A percentile compares a stretch with the other conserved stretches of the same genome.
Evolutionary conservation across 257 asterid species (phyloP).

Genomic region (Eucommia ulmoides): DNA sequence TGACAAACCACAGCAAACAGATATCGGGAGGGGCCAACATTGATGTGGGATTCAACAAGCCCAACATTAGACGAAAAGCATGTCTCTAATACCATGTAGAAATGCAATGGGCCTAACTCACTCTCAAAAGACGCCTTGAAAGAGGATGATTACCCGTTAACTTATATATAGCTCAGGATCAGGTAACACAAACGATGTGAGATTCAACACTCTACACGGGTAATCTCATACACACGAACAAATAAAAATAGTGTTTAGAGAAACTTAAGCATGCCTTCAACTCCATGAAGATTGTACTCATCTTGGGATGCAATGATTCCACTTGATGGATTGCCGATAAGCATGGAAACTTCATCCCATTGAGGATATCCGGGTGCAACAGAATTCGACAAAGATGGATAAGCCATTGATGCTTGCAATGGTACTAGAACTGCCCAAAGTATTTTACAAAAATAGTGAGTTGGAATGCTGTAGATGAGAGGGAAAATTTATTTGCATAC

Average conservation of each 20-base stretch:
- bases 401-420: constrained; percentile 51
- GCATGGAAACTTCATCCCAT: constrained; percentile 69
- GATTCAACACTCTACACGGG: no score
- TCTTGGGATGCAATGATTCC: constrained; percentile 48
- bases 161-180: no score
- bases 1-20: no score
- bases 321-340: constrained; percentile 28
- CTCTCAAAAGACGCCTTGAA: no score
- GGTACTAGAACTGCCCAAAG: constrained; percentile 43
- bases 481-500: constrained; percentile 35
- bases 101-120: no score
- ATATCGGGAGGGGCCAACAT: no score
- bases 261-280: constrained; percentile 42
- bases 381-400: constrained; percentile 51
- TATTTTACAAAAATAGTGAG: constrained; percentile 9
- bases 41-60: no score
- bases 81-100: no score
- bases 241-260: constrained; percentile 5
- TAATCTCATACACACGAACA: constrained; percentile 1
- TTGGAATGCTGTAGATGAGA: constrained; percentile 13
- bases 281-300: constrained; percentile 43
- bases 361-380: constrained; percentile 44
- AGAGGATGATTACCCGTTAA: no score
- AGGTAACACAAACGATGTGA: no score
- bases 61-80: no score